A percentile compares a stretch with the other conserved stretches of the same genome.
Evolutionary conservation across 78 protist species (phyloP).

Genomic region (Speleostelium caveatum): DNA sequence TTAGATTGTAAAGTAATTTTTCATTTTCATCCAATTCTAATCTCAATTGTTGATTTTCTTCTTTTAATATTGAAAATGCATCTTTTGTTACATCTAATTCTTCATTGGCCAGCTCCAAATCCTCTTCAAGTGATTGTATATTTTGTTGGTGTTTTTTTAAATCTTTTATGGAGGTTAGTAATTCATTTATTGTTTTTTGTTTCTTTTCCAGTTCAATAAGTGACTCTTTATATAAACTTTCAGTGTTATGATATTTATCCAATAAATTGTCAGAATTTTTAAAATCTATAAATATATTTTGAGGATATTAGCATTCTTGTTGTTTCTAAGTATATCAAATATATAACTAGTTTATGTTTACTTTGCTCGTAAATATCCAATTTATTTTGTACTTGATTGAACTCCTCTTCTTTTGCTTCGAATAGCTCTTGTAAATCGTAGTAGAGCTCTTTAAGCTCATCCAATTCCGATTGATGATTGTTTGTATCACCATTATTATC

Average conservation of each 20-base stretch:
- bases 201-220: conserved; percentile 37
- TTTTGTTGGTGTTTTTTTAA: not conserved
- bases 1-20: not conserved
- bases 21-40: conserved; percentile 9
- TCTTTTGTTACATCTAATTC: not conserved
- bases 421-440: not conserved
- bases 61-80: conserved; percentile 1
- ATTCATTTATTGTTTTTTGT: conserved; percentile 31
- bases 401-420: not conserved
- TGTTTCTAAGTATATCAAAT: not conserved
- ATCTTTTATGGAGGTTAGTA: conserved; percentile 22
- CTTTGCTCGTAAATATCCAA: not conserved
- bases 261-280: conserved; percentile 15
- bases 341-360: too few relatives aligned
- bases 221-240: conserved; percentile 1
- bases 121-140: conserved; percentile 4
- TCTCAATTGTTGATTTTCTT: not conserved
- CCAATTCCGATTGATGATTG: not conserved
- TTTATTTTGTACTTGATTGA: not conserved
- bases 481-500: conserved; percentile 14
- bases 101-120: not conserved
- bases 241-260: conserved; percentile 2
- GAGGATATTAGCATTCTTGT: not conserved
- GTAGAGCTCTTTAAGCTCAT: not conserved
- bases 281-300: not conserved